Evolutionary conservation across 306 rosid species (phyloP).

Genomic region (Trifolium repens): DNA sequence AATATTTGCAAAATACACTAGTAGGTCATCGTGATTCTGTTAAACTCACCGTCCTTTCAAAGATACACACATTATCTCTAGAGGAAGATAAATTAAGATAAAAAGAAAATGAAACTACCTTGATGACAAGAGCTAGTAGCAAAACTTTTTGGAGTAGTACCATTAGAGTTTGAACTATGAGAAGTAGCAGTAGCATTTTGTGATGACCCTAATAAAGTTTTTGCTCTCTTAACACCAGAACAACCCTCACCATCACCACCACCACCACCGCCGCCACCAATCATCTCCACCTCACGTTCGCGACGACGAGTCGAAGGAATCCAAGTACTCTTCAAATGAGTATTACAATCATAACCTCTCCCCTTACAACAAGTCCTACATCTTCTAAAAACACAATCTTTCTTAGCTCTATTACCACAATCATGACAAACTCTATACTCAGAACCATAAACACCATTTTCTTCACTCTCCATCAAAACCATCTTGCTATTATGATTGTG

Average conservation of each 20-base stretch:
- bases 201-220: conserved; percentile 45
- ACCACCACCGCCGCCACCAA: conserved; percentile 29
- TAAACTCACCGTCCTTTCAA: background rate
- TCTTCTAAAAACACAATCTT: conserved; percentile 65
- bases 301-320: conserved; percentile 71
- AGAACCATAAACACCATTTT: conserved; percentile 47
- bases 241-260: conserved; percentile 42
- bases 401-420: conserved; percentile 85
- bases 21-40: background rate
- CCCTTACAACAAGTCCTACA: conserved; percentile 88
- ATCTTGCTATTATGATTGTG: background rate
- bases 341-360: conserved; percentile 66
- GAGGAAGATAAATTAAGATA: background rate
- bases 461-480: conserved; percentile 43
- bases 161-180: conserved; percentile 60
- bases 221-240: conserved; percentile 63
- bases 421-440: conserved; percentile 65
- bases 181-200: conserved; percentile 57
- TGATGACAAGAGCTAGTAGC: conserved; percentile 57
- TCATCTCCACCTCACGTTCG: conserved; percentile 50
- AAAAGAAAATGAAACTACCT: conserved; percentile 44
- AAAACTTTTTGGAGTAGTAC: conserved; percentile 55
- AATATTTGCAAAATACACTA: too few relatives aligned
- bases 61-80: background rate
- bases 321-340: conserved; percentile 93